These are phyloP conservation scores for Kodamaea sp. DNA, from an alignment of 1,139 yeast genomes.

Conservation along the genomic window DNA sequence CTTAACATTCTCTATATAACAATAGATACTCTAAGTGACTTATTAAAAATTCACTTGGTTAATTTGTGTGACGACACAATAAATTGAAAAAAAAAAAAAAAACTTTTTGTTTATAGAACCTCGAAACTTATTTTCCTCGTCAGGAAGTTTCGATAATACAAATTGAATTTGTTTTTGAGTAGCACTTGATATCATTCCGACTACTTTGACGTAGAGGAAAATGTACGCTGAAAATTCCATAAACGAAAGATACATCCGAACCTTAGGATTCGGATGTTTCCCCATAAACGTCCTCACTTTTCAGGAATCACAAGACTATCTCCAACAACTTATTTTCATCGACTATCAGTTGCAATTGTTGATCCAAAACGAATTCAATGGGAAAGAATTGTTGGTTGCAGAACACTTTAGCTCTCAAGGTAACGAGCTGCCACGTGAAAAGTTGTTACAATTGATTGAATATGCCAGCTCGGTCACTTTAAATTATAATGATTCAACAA, in stretches of 20 bases:
- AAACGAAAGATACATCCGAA: slow-evolving; percentile 22
- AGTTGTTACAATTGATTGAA: slow-evolving; percentile 27
- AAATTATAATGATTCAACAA: slow-evolving; percentile 25
- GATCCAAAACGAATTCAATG: slow-evolving; percentile 31
- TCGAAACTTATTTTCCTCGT: too few species aligned
- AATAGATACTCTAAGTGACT: too few species aligned
- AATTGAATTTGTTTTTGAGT: too few species aligned
- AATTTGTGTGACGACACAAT: too few species aligned
- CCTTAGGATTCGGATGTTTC: slow-evolving; percentile 38
- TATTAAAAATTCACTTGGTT: too few species aligned
- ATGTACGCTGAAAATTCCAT: slow-evolving; percentile 25
- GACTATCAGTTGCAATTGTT: slow-evolving; percentile 40
- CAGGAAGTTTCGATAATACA: too few species aligned
- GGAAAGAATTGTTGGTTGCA: slow-evolving; percentile 26
- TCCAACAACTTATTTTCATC: slow-evolving; percentile 36
- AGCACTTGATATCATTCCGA: too few species aligned
- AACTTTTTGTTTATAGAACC: too few species aligned
- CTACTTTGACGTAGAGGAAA: neutral
- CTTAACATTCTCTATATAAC: too few species aligned
- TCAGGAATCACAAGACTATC: slow-evolving; percentile 34
- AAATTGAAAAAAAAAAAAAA: too few species aligned
- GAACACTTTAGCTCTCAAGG: slow-evolving; percentile 16
- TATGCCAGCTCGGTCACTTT: slow-evolving; percentile 29
- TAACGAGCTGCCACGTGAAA: slow-evolving; percentile 19
- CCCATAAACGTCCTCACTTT: slow-evolving; percentile 34